Percentiles rank a stretch among this genome's conserved stretches.
phyloP scores from a whole-genome alignment of 139 green algal species.

The Picochlorum sp. region DNA sequence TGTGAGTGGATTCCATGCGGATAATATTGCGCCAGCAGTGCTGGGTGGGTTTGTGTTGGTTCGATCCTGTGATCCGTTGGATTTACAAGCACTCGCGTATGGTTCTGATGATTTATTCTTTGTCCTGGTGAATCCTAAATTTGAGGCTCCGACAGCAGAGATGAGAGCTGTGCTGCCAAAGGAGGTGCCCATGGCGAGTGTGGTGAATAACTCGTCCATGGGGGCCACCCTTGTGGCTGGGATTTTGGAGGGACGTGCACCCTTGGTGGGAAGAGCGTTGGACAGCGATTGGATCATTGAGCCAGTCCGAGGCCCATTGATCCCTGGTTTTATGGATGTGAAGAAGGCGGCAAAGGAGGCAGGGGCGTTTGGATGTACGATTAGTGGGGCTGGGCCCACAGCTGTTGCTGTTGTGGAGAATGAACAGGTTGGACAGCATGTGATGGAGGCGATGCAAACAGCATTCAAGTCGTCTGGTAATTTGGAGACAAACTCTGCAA shows the following conservation, averaged over 20 bases:
- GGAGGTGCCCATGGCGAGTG: constrained; percentile 67
- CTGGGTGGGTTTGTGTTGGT: constrained; percentile 92
- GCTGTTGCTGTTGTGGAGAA: constrained; percentile 84
- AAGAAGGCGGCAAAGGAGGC: constrained; percentile 79
- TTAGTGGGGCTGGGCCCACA: constrained; percentile 90
- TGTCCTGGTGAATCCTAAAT: constrained; percentile 88
- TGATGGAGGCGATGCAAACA: constrained; percentile 67
- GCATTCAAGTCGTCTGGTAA: constrained; percentile 53
- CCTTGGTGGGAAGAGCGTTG: constrained; percentile 66
- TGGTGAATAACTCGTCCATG: constrained; percentile 80
- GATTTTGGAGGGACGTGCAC: constrained; percentile 69
- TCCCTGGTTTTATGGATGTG: constrained; percentile 85
- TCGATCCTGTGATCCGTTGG: constrained; percentile 59
- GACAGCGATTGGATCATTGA: constrained; percentile 91
- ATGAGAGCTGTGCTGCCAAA: constrained; percentile 89
- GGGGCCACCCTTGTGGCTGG: constrained; percentile 75
- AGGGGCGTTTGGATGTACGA: constrained; percentile 90
- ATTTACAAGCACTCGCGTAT: constrained; percentile 49
- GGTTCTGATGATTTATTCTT: constrained; percentile 61
- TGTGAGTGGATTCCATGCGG: constrained; percentile 93
- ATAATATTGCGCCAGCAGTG: constrained; percentile 90
- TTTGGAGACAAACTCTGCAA: constrained; percentile 58
- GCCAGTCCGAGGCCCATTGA: constrained; percentile 80
- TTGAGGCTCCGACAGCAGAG: constrained; percentile 86
- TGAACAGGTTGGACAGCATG: constrained; percentile 44